Conservation (phyloP, 768 basidiomycete genomes). For the Pleurotus cornucopiae region DNA sequence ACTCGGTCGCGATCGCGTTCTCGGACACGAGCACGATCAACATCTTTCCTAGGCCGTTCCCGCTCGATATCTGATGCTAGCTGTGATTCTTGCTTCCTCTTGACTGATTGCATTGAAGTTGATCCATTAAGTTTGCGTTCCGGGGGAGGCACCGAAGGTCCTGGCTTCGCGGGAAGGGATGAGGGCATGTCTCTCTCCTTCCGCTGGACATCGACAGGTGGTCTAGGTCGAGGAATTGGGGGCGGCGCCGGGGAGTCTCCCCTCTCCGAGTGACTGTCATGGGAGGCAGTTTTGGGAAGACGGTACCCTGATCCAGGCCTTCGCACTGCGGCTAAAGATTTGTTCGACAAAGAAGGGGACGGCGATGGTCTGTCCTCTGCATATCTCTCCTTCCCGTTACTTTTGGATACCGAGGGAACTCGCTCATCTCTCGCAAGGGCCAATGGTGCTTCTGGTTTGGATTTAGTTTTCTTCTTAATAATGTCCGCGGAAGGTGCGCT, state of each 20-base stretch:
- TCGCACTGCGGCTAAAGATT: slow-evolving; percentile 17
- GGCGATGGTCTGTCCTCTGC: neutral
- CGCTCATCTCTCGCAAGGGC: slow-evolving; percentile 49
- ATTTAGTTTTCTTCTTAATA: slow-evolving; percentile 38
- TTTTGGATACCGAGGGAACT: slow-evolving; percentile 19
- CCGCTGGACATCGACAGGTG: slow-evolving; percentile 11
- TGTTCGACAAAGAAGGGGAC: neutral
- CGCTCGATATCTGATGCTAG: slow-evolving; percentile 15
- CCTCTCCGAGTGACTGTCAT: slow-evolving; percentile 4
- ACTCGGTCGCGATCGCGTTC: slow-evolving; percentile 5
- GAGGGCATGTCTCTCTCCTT: slow-evolving; percentile 19
- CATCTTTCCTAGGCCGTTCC: slow-evolving; percentile 12
- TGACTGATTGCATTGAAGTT: slow-evolving; percentile 11
- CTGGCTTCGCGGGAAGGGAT: slow-evolving; percentile 29
- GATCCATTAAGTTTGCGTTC: slow-evolving; percentile 18
- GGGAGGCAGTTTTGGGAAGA: slow-evolving; percentile 23
- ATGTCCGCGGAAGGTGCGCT: slow-evolving; percentile 39
- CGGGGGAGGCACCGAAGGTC: slow-evolving; percentile 20
- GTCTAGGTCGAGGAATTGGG: slow-evolving; percentile 9
- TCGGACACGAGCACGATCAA: slow-evolving; percentile 8
- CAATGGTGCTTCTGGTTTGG: slow-evolving; percentile 37
- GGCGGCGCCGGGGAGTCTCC: slow-evolving; percentile 13
- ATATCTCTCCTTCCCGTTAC: slow-evolving; percentile 15
- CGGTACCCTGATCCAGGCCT: slow-evolving; percentile 47
- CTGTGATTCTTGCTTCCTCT: slow-evolving; percentile 13